Evolutionary conservation across 2,329 filamentous ascomycete species (phyloP).

Genomic region (Cercospora zeae-maydis): DNA sequence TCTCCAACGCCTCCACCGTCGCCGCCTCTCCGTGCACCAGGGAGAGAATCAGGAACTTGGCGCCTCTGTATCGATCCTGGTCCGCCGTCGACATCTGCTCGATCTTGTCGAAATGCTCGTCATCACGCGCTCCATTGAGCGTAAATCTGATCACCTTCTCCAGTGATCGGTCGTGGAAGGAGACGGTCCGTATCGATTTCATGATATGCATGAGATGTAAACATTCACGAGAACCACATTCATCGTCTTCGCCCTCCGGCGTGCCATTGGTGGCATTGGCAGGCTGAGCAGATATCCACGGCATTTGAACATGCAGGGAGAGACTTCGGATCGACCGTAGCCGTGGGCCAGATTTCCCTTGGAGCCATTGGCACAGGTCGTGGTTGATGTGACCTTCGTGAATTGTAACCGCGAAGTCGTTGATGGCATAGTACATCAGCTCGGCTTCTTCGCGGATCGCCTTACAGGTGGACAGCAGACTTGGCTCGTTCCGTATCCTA

Average conservation of each 20-base stretch:
- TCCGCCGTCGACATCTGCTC: slow-evolving; percentile 15
- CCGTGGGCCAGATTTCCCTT: slow-evolving; percentile 9
- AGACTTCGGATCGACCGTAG: slow-evolving; percentile 16
- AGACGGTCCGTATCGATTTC: slow-evolving; percentile 6
- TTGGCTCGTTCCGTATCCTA: slow-evolving; percentile 16
- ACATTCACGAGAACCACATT: slow-evolving; percentile 4
- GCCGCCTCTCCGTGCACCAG: slow-evolving; percentile 16
- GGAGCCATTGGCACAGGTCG: slow-evolving; percentile 18
- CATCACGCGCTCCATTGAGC: slow-evolving; percentile 18
- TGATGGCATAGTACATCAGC: slow-evolving; percentile 26
- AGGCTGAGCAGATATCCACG: slow-evolving; percentile 2
- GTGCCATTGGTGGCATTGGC: neutral
- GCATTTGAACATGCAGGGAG: slow-evolving; percentile 18
- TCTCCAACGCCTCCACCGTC: slow-evolving; percentile 17
- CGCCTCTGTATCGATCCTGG: slow-evolving; percentile 18
- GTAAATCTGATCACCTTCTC: slow-evolving; percentile 16
- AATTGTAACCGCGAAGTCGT: slow-evolving; percentile 18
- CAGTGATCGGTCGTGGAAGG: neutral
- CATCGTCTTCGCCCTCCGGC: slow-evolving; percentile 1
- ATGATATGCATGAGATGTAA: slow-evolving; percentile 17
- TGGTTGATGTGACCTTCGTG: slow-evolving; percentile 16
- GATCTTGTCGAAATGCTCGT: slow-evolving; percentile 18
- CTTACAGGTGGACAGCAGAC: slow-evolving; percentile 20
- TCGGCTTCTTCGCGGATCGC: slow-evolving; percentile 24
- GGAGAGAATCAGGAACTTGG: slow-evolving; percentile 21